Conservation (phyloP, 2,329 filamentous ascomycete species). For the Exophiala aquamarina region DNA sequence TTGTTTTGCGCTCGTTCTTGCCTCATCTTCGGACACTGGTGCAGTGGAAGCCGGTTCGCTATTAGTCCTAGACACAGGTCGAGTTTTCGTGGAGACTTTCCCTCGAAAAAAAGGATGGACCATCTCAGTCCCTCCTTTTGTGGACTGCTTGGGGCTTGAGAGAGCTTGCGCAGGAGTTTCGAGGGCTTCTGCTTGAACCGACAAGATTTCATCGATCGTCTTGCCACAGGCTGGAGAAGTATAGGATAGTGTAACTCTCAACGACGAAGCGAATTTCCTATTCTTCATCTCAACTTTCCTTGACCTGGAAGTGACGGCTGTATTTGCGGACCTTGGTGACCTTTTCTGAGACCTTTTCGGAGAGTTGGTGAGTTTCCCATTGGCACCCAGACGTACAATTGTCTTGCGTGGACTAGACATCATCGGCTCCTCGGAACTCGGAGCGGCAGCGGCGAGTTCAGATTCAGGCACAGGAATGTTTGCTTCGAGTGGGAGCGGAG, state of each 20-base stretch:
- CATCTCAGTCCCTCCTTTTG: slow-evolving; percentile 40
- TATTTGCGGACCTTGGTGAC: slow-evolving; percentile 7
- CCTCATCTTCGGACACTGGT: slow-evolving; percentile 14
- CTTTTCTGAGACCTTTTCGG: slow-evolving; percentile 8
- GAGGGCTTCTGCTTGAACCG: slow-evolving; percentile 30
- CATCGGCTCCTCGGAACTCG: too few species aligned
- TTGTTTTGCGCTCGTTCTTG: slow-evolving; percentile 9
- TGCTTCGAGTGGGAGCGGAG: too few species aligned
- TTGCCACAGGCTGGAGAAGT: slow-evolving; percentile 47
- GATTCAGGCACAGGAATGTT: too few species aligned
- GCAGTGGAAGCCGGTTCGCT: slow-evolving; percentile 13
- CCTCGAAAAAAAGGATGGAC: slow-evolving; percentile 71
- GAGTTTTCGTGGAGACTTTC: slow-evolving; percentile 42
- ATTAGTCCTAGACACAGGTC: slow-evolving; percentile 5
- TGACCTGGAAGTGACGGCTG: not conserved
- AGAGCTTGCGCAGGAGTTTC: slow-evolving; percentile 16
- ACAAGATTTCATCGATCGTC: slow-evolving; percentile 62
- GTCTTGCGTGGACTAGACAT: slow-evolving; percentile 56
- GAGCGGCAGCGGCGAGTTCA: too few species aligned
- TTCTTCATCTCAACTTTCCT: slow-evolving; percentile 25
- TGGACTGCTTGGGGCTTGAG: slow-evolving; percentile 31
- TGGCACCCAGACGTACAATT: slow-evolving; percentile 41
- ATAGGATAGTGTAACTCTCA: slow-evolving; percentile 19
- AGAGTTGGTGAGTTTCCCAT: slow-evolving; percentile 38
- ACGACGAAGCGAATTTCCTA: slow-evolving; percentile 23